phyloP scores from a whole-genome alignment of 164 flowering plant species.

The Santalum album region DNA sequence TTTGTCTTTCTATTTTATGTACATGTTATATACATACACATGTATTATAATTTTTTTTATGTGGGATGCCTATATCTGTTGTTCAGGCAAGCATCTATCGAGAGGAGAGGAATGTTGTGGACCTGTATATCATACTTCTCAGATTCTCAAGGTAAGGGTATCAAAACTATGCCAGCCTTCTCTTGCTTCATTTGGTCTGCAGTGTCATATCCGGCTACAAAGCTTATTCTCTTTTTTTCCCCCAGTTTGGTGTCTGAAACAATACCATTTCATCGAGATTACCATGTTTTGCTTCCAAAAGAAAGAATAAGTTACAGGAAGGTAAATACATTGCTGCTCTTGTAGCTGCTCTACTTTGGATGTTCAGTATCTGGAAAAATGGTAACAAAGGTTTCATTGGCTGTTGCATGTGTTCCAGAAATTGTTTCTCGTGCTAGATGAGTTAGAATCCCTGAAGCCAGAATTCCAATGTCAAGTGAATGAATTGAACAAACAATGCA shows the following conservation, averaged over 20 bases:
- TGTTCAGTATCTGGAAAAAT: neutral
- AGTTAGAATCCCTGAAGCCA: conserved; percentile 75
- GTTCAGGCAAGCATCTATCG: conserved; percentile 78
- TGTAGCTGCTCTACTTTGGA: neutral
- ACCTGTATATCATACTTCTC: conserved; percentile 81
- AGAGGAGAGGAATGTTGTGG: conserved; percentile 76
- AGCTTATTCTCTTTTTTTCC: conserved; percentile 11
- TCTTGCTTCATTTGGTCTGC: neutral
- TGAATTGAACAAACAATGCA: conserved; percentile 37
- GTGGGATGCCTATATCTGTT: neutral
- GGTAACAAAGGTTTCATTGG: neutral
- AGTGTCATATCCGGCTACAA: neutral
- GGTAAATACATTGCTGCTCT: conserved; percentile 26
- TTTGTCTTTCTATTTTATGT: too few species aligned
- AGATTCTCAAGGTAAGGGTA: conserved; percentile 76
- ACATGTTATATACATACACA: too few species aligned
- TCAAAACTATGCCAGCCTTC: neutral
- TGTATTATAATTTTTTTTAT: neutral
- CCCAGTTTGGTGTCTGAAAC: conserved; percentile 89
- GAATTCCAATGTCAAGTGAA: conserved; percentile 39
- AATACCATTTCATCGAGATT: conserved; percentile 90
- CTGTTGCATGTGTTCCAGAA: conserved; percentile 30
- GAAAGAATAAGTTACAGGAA: conserved; percentile 40
- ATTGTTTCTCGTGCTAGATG: conserved; percentile 52
- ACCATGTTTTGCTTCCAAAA: conserved; percentile 42